Evolutionary conservation across 306 rosid species (phyloP), one percentile per base, ranked within the genome.

Genomic region (Vigna angularis): DNA sequence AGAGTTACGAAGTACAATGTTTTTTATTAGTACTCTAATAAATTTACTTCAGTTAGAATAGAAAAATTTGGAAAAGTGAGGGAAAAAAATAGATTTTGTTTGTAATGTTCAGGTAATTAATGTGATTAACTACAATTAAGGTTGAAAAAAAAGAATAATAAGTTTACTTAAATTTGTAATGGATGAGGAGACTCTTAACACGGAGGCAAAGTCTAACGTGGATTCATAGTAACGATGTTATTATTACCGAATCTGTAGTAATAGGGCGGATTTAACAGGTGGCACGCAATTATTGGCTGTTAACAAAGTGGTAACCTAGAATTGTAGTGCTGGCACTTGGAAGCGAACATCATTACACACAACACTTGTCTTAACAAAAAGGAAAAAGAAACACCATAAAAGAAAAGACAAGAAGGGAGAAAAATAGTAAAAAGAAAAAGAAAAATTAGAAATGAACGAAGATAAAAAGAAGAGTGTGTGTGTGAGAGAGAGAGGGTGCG

Each of bases 311-410:
- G 42, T 67, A 15, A 44, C 15, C 49, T 48, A 38, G 59, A 79
- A 6, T 15, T 57, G 87, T 66, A n/a, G 52, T 13, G 76, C 6
- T 80, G 82, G 80, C 77, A 58, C 68, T 61, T 13, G 9, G 50
- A 48, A 65, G 30, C 79, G 50, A 34, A 51, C 82, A 70, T 76
- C 81, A 88, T 86, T 76, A 38, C 76, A 79, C 48, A 18, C 68
- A n/a, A 32, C 72, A 20, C 66, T 55, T 55, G 76, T 53, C 83
- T 76, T 67, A 17, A 38, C 15, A 62, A 85, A 81, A 81, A 80
- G 81, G 9, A 48, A 56, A 66, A 61, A 49, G 28, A 64, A 72
- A 15, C 3, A 40, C 38, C 12, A 58, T 15, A 72, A 76, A 80
- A 83, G 55, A 66, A 74, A 10, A 64, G 80, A 76, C 73, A 73